Base-by-base conservation (phyloP, 202 grass and related monocot genomes). In the Panicum virgatum region DNA sequence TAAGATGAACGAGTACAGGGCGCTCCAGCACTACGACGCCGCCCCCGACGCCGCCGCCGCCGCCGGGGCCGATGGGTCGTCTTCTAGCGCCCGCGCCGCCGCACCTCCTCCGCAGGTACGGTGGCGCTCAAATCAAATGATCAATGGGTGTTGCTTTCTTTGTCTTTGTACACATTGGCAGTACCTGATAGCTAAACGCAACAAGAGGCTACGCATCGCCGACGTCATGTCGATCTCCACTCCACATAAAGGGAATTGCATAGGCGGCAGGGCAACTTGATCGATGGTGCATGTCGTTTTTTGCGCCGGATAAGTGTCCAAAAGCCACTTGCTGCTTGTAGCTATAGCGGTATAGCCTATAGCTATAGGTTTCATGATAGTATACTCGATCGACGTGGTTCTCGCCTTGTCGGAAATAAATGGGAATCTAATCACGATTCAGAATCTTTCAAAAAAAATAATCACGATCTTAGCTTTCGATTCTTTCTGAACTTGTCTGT, bases 1-100 rank as follows among this genome's bases (percentile, higher is more conserved):
- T 91, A 97, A 97, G 69, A 89, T 97, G 75, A 94, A 97, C 66
- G 91, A 94, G 75, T 97, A 97, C 73, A 92, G 87, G 62, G 84
- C 91, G 25, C 72, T 91, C 68, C 83, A 94, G 30, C 79, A 92
- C 66, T n/a, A n/a, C n/a, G 30, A 69, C 16, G 6, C 6, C 26
- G 6, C 36, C 9, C 6, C 1, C n/a, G n/a, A n/a, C n/a, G n/a
- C n/a, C n/a, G n/a, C n/a, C 48, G 7, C 23, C 12, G 16, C 8
- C 15, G 66, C 9, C 27, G 26, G 11, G 9, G 27, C 18, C 20
- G 53, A 59, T 46, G 54, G 77, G 29, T 77, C 65, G 9, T 38
- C 73, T 3, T 45, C 85, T 4, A 40, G 5, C 30, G 12, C 71
- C 48, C 36, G 34, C 76, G 30, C 5, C 66, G 58, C 11, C 47